Conservation (phyloP, 805 yeast species). For the Cyberlindnera meyerae region DNA sequence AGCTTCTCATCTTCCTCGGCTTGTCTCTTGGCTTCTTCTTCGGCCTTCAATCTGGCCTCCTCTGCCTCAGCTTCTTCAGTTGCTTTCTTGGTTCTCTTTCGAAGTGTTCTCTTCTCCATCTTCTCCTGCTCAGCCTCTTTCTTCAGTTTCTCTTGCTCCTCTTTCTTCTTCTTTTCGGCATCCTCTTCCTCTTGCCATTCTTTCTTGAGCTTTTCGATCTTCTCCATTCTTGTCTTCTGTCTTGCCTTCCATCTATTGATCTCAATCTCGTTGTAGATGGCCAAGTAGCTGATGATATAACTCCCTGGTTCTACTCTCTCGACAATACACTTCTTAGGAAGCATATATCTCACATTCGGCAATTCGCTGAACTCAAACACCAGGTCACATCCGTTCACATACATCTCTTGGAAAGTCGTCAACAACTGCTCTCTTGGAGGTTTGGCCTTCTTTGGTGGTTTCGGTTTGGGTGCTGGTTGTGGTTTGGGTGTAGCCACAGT, state of each 20-base stretch:
- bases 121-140: conserved; percentile 14
- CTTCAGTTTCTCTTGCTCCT: conserved; percentile 18
- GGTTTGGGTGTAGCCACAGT: too few relatives aligned
- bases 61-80: conserved; percentile 11
- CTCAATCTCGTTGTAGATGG: conserved; percentile 26
- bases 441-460: conserved; percentile 21
- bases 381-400: conserved; percentile 61
- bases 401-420: conserved; percentile 75
- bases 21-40: conserved; percentile 1
- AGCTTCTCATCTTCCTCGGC: conserved; percentile 14
- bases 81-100: conserved; percentile 8
- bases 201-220: conserved; percentile 20
- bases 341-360: conserved; percentile 62
- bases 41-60: conserved; percentile 1
- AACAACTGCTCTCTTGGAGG: conserved; percentile 48
- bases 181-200: conserved; percentile 7
- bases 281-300: conserved; percentile 33
- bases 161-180: conserved; percentile 24
- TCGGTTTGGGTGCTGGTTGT: conserved; percentile 7
- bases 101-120: conserved; percentile 15
- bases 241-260: conserved; percentile 22
- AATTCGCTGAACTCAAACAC: conserved; percentile 84
- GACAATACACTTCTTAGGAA: conserved; percentile 74
- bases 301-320: conserved; percentile 45
- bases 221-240: conserved; percentile 18